Evolutionary conservation across 192 early-diverging fungal genomes (phyloP).

Genomic region (Obelidium mucronatum): DNA sequence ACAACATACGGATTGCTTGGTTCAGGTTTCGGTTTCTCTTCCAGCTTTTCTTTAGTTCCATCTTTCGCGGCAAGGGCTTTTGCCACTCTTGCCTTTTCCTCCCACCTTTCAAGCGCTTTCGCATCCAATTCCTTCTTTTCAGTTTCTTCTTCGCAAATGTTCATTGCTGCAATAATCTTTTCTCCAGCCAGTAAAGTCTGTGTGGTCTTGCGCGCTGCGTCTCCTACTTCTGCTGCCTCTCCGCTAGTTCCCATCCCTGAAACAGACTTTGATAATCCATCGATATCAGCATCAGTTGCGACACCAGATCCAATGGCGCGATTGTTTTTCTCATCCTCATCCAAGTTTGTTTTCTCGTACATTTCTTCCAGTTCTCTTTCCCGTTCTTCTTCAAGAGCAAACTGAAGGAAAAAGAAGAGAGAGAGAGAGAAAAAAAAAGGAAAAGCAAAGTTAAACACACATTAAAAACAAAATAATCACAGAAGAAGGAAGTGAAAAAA

Average conservation of each 20-base stretch:
- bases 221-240: slow-evolving; percentile 61
- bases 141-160: slow-evolving; percentile 86
- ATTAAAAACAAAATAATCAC: slow-evolving; percentile 29
- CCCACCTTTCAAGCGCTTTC: slow-evolving; percentile 30
- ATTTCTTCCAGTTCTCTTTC: slow-evolving; percentile 93
- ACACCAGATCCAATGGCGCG: slow-evolving; percentile 55
- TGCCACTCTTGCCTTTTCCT: slow-evolving; percentile 14
- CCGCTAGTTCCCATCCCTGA: slow-evolving; percentile 40
- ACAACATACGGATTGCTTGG: slow-evolving; percentile 68
- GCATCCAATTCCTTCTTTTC: slow-evolving; percentile 41
- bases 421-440: background rate
- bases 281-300: slow-evolving; percentile 39
- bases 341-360: slow-evolving; percentile 75
- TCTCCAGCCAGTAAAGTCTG: slow-evolving; percentile 98
- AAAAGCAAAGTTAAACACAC: slow-evolving; percentile 2
- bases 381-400: slow-evolving; percentile 95
- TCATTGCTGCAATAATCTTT: slow-evolving; percentile 89
- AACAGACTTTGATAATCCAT: slow-evolving; percentile 19
- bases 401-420: slow-evolving; percentile 49
- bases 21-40: slow-evolving; percentile 32
- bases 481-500: slow-evolving; percentile 11
- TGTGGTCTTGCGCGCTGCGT: slow-evolving; percentile 87
- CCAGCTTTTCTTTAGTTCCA: background rate
- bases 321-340: slow-evolving; percentile 44
- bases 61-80: background rate